phyloP scores from a whole-genome alignment of 495 filamentous ascomycete species.

The Parmelia sp. region DNA sequence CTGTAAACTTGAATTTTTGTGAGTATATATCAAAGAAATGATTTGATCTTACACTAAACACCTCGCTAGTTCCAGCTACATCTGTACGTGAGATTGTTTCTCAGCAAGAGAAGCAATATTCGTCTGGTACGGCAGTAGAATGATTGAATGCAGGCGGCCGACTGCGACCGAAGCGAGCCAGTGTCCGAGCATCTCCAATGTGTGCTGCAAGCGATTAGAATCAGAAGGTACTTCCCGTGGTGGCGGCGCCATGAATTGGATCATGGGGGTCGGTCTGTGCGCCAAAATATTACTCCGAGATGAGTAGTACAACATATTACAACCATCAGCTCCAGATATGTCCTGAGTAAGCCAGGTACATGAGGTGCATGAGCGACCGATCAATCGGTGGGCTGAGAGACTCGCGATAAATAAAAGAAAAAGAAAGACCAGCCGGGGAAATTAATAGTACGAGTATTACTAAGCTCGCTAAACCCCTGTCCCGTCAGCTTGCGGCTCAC shows the following conservation, averaged over 20 bases:
- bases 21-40: too few relatives aligned
- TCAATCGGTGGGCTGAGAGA: neutral
- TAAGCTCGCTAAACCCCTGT: neutral
- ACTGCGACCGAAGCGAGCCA: neutral
- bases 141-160: too few relatives aligned
- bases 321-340: neutral
- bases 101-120: neutral
- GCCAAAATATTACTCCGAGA: neutral
- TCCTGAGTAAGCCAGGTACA: neutral
- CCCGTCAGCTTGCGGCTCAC: neutral
- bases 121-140: neutral
- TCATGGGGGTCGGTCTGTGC: neutral
- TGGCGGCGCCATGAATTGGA: too few relatives aligned
- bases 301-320: neutral
- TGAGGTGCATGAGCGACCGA: neutral
- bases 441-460: neutral
- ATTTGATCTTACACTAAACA: neutral
- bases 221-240: too few relatives aligned
- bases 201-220: neutral
- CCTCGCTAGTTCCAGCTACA: neutral
- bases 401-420: neutral
- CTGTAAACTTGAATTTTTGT: too few relatives aligned
- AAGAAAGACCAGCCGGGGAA: neutral
- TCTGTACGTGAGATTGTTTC: too few relatives aligned
- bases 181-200: neutral